These are phyloP conservation scores for Geotrichum cucujoidarum DNA, from an alignment of 1,139 yeast genomes.

Conservation along the genomic window DNA sequence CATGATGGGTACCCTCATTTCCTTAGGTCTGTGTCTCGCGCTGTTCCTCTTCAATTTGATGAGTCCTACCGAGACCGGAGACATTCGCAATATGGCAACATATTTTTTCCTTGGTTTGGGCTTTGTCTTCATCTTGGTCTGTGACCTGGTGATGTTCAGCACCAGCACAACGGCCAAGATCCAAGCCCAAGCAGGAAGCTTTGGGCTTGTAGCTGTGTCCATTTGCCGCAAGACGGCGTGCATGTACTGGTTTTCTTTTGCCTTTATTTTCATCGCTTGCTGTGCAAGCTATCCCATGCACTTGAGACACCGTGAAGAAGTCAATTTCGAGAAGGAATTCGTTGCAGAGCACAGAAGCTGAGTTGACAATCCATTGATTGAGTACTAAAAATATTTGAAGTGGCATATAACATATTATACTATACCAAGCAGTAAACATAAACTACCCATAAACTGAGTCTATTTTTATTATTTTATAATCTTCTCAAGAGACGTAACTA, in stretches of 20 bases:
- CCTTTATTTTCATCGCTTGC: conserved; percentile 37
- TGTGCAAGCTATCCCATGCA: neutral
- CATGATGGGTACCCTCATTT: conserved; percentile 3
- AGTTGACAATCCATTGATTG: too few relatives aligned
- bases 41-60: conserved; percentile 6
- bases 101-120: neutral
- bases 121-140: conserved; percentile 1
- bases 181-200: conserved; percentile 49
- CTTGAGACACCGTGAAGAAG: conserved; percentile 5
- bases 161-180: conserved; percentile 37
- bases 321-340: neutral
- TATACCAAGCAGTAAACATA: too few relatives aligned
- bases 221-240: conserved; percentile 54
- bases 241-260: conserved; percentile 59
- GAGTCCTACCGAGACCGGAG: neutral
- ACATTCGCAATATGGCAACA: neutral
- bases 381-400: too few relatives aligned
- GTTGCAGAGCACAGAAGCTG: too few relatives aligned
- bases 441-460: too few relatives aligned
- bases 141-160: conserved; percentile 2
- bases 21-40: conserved; percentile 1
- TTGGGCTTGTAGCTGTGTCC: conserved; percentile 44
- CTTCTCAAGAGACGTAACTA: too few relatives aligned
- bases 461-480: too few relatives aligned
- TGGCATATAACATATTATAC: too few relatives aligned